Percentiles rank a stretch among this genome's conserved stretches.
Conservation (phyloP, 768 basidiomycete species). For the Termitomyces sp. region DNA sequence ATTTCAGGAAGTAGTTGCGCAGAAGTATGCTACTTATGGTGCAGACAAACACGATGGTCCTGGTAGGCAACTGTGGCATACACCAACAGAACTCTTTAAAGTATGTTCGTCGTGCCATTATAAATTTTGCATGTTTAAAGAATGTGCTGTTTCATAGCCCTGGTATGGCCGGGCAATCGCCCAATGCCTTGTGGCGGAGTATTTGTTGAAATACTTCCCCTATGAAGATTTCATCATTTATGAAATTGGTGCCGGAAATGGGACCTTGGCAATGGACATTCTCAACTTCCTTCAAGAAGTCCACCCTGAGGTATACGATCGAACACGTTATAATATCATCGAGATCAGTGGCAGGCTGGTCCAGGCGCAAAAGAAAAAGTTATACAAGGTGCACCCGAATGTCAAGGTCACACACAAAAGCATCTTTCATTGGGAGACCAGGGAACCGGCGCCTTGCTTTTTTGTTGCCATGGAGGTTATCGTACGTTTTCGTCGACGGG, state of each 20-base stretch:
- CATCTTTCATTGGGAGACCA: conserved; percentile 78
- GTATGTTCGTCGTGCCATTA: conserved; percentile 34
- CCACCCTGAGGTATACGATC: conserved; percentile 89
- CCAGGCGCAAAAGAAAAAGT: conserved; percentile 59
- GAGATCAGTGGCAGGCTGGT: conserved; percentile 87
- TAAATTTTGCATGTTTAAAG: conserved; percentile 3
- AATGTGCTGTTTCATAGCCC: conserved; percentile 49
- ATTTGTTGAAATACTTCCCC: conserved; percentile 92
- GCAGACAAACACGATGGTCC: conserved; percentile 55
- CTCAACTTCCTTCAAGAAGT: conserved; percentile 71
- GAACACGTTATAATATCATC: conserved; percentile 89
- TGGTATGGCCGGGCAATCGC: conserved; percentile 92
- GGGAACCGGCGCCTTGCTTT: conserved; percentile 81
- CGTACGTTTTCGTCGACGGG: conserved; percentile 39
- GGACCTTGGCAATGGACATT: conserved; percentile 86
- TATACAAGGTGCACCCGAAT: conserved; percentile 58
- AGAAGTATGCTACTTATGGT: conserved; percentile 69
- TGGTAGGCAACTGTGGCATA: conserved; percentile 95
- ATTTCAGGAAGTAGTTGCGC: conserved; percentile 79
- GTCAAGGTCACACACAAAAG: conserved; percentile 70
- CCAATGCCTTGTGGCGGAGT: conserved; percentile 83
- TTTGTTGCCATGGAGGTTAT: conserved; percentile 95
- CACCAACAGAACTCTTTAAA: conserved; percentile 96
- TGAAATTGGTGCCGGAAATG: conserved; percentile 98
- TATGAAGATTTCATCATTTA: conserved; percentile 95